These are phyloP conservation scores for Sugiyamaella lignohabitans DNA, from an alignment of 805 yeast species.

Conservation along the genomic window DNA sequence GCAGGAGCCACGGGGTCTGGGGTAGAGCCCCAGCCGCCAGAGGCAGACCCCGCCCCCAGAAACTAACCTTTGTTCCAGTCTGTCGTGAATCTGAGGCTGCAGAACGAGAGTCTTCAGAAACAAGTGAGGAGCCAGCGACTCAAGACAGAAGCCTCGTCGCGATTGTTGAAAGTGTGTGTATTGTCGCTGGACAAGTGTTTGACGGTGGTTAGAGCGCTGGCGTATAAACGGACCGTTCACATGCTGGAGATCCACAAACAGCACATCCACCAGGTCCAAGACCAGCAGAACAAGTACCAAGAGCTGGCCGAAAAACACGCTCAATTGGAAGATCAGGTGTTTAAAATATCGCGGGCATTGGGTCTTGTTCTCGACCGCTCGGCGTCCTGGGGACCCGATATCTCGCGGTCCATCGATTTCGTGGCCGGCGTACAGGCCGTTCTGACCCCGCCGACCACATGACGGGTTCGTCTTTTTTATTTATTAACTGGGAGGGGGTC, in stretches of 20 bases:
- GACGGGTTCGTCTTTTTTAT: too few relatives aligned
- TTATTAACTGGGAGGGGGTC: too few relatives aligned
- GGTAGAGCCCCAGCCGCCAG: too few relatives aligned
- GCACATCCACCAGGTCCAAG: slow-evolving; percentile 16
- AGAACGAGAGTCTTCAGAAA: slow-evolving; percentile 15
- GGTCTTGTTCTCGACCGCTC: slow-evolving; percentile 4
- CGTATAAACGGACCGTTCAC: slow-evolving; percentile 16
- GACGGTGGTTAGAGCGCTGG: slow-evolving; percentile 14
- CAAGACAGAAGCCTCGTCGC: slow-evolving; percentile 11
- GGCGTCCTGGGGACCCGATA: neutral
- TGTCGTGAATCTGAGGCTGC: slow-evolving; percentile 6
- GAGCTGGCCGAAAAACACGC: slow-evolving; percentile 16
- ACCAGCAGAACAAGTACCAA: slow-evolving; percentile 17
- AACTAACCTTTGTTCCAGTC: neutral
- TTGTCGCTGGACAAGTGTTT: slow-evolving; percentile 18
- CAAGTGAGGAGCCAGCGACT: slow-evolving; percentile 12
- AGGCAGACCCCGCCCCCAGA: too few relatives aligned
- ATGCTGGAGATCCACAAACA: slow-evolving; percentile 18
- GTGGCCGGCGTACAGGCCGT: neutral
- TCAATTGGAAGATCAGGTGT: slow-evolving; percentile 17
- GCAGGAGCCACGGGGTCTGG: too few relatives aligned
- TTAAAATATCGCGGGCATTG: slow-evolving; percentile 13
- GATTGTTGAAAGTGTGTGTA: slow-evolving; percentile 15
- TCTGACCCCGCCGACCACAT: neutral
- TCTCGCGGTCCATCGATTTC: neutral